Base-by-base conservation (phyloP, 495 filamentous ascomycete species). In the Neurospora sp. region DNA sequence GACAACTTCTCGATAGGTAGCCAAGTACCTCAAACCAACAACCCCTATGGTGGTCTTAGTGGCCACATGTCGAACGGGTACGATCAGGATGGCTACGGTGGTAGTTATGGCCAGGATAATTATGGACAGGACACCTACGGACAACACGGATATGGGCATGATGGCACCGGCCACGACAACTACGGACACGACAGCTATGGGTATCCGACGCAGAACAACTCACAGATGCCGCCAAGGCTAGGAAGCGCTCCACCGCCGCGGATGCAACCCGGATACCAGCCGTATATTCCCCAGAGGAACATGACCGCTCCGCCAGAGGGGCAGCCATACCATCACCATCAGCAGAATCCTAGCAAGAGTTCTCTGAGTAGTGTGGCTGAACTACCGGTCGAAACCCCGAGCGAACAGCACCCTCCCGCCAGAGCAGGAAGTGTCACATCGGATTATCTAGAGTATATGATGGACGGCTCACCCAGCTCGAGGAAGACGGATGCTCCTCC, bases 261-360 rank as follows among this genome's bases (percentile, higher is more conserved):
- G 53, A 78, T 78, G 18, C 76, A 79, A 2, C 76, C 78, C 27
- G 78, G 75, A 5, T 72, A 70, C 9, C 76, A 75, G 18, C 81
- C 75, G 71, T 81, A 76, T 66, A 75, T 79, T 18, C 86, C 84
- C 20, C 80, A 84, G 68, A 75, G 86, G 31, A 85, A 86, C 71
- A 85, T 87, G 84, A 87, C 86, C 9, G 85, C 84, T 11, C 86
- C 86, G 9, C 80, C 83, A 68, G 78, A 72, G 40, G 22, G 68
- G 68, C 76, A 66, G 14, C 74, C 72, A 6, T 73, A 77, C 14
- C 73, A 78, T 61, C 77, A 73, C 59, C 76, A 79, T 48, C 77
- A 76, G 61, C 76, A 68, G 35, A 75, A 31, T n/a, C 72, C 69
- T 74, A 79, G 78, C 76, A 78, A 76, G 73, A 75, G 77, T 22